These are phyloP conservation scores for Syzygium malaccense DNA, from an alignment of 441 rosid genomes.

Conservation along the genomic window DNA sequence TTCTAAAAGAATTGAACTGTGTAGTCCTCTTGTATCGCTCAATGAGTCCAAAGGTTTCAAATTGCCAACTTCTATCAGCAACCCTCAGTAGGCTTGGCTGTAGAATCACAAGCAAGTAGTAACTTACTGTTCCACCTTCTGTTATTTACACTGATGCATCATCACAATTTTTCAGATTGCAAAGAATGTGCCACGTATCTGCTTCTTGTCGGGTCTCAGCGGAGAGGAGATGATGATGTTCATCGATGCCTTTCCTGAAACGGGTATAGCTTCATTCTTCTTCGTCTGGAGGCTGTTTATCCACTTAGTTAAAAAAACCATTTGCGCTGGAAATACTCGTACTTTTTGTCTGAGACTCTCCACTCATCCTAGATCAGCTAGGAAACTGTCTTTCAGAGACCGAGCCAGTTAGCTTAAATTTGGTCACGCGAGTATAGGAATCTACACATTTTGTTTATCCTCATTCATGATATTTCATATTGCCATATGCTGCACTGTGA, in stretches of 20 bases:
- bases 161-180: constrained; percentile 29
- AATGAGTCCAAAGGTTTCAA: not conserved
- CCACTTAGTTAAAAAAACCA: not conserved
- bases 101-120: not conserved
- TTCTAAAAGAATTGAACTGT: not conserved
- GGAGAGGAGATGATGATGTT: constrained; percentile 98
- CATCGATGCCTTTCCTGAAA: constrained; percentile 74
- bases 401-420: not conserved
- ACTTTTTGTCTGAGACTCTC: not conserved
- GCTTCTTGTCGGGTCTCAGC: constrained; percentile 76
- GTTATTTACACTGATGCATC: not conserved
- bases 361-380: not conserved
- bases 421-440: not conserved
- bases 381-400: not conserved
- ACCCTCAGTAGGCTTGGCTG: not conserved
- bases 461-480: not conserved
- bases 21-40: not conserved
- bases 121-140: not conserved
- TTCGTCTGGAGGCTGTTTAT: not conserved
- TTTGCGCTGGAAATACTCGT: not conserved
- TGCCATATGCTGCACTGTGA: not conserved
- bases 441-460: not conserved
- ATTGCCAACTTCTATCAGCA: not conserved
- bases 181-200: constrained; percentile 56
- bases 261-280: constrained; percentile 29